These are phyloP conservation scores for Linanthus parryae DNA, from an alignment of 148 eudicot species.

Conservation along the genomic window DNA sequence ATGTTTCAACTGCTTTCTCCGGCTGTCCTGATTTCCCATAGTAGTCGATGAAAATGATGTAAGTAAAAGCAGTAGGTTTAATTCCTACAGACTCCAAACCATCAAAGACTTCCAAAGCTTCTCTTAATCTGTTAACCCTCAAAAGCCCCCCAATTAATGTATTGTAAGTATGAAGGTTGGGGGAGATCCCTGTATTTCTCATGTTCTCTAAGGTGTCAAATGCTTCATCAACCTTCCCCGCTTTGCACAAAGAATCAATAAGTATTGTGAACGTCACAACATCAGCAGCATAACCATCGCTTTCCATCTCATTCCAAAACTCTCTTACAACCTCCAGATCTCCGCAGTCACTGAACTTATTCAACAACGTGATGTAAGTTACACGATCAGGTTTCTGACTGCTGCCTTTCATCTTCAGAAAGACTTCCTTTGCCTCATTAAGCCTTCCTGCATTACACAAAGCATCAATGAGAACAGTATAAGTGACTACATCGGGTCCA, in stretches of 20 bases:
- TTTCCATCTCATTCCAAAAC: conserved; percentile 67
- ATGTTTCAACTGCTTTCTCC: conserved; percentile 64
- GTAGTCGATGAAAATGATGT: conserved; percentile 78
- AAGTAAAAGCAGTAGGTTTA: conserved; percentile 63
- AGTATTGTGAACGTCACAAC: conserved; percentile 81
- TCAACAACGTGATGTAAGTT: conserved; percentile 81
- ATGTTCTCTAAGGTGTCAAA: conserved; percentile 51
- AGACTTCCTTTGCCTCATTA: conserved; percentile 58
- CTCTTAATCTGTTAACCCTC: conserved; percentile 51
- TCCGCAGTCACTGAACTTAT: conserved; percentile 66
- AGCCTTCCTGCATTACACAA: conserved; percentile 71
- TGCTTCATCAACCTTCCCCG: conserved; percentile 56
- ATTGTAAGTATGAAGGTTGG: conserved; percentile 90
- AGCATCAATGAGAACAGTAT: conserved; percentile 79
- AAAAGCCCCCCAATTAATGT: conserved; percentile 73
- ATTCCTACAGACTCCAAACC: conserved; percentile 46
- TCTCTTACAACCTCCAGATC: conserved; percentile 64
- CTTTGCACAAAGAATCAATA: conserved; percentile 66
- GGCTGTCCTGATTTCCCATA: conserved; percentile 75
- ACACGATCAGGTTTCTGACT: conserved; percentile 84
- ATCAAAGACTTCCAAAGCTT: conserved; percentile 56
- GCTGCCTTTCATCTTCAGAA: conserved; percentile 64
- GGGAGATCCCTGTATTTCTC: conserved; percentile 48
- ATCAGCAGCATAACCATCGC: conserved; percentile 76
- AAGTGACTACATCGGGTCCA: conserved; percentile 82